Evolutionary conservation across 345 rosid species (phyloP).

Genomic region (Boechera divaricarpa): DNA sequence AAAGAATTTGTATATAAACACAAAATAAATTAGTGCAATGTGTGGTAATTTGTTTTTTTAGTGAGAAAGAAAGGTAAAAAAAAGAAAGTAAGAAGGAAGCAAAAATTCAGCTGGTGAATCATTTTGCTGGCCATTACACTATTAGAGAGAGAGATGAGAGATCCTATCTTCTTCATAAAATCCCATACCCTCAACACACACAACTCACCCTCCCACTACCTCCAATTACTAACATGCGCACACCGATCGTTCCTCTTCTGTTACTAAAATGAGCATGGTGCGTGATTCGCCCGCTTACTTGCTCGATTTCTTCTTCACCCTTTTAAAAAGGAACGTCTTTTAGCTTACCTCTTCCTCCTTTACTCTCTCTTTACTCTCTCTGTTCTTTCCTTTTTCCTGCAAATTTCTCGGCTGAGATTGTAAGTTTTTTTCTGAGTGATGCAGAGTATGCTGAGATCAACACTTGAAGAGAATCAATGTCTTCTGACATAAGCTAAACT

Average conservation of each 20-base stretch:
- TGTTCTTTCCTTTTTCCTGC: slow-evolving; percentile 30
- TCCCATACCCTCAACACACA: slow-evolving; percentile 11
- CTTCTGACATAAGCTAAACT: slow-evolving; percentile 85
- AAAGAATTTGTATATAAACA: neutral
- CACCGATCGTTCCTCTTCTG: neutral
- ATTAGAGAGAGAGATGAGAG: slow-evolving; percentile 8
- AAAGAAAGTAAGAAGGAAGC: slow-evolving; percentile 45
- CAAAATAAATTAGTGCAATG: neutral
- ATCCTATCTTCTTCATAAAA: slow-evolving; percentile 37
- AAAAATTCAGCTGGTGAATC: slow-evolving; percentile 60
- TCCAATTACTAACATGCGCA: slow-evolving; percentile 39
- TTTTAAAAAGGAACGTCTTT: slow-evolving; percentile 43
- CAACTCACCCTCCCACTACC: slow-evolving; percentile 31
- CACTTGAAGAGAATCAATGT: slow-evolving; percentile 58
- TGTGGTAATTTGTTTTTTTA: neutral
- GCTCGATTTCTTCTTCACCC: slow-evolving; percentile 28
- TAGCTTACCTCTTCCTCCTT: slow-evolving; percentile 11
- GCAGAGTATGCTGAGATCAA: slow-evolving; percentile 38
- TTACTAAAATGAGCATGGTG: slow-evolving; percentile 53
- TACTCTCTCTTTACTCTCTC: neutral
- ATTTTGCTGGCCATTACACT: slow-evolving; percentile 85
- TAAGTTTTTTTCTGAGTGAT: slow-evolving; percentile 24
- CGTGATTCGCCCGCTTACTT: slow-evolving; percentile 43
- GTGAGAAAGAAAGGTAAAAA: slow-evolving; percentile 13
- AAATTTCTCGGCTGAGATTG: slow-evolving; percentile 33